Base-by-base conservation (phyloP, 768 basidiomycete genomes). In the Tulasnella sp. region DNA sequence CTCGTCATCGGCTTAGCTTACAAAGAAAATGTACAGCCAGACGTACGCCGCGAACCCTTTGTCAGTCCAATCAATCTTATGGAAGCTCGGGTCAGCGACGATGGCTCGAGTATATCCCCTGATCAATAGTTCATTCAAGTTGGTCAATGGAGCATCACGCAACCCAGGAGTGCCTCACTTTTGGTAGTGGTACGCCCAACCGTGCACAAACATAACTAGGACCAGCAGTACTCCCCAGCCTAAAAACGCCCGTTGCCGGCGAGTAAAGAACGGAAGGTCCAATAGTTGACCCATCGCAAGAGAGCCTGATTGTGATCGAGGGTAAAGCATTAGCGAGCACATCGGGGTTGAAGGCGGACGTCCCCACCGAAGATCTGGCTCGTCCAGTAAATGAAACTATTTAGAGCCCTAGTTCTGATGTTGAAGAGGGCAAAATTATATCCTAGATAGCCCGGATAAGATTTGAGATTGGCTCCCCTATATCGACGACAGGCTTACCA, bases 341-440 rank as follows among this genome's bases (percentile, higher is more conserved):
- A 34, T n/a, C 0, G 64, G 58, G 11, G 24, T n/a, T 28, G 18
- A 44, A 64, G 44, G 22, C 7, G 22, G 14, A 11, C 34, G 2
- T 40, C 69, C 60, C 37, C 40, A 60, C 94, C 94, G 37, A 94
- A 82, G 80, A 95, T 93, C 84, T 96, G 94, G 0, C 93, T 87
- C 5, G 90, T 85, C 94, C 94, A 95, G 86, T 96, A 96, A 22
- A 94, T 87, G 50, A 95, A 86, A 82, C 92, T 92, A 84, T 95
- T 95, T 81, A 96, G 86, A 22, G 92, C 89, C 46, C 94, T 91
- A 0, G 92, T 90, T 12, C 82, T 80, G 48, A 83, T 94, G 83
- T 93, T 92, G 88, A 95, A 95, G 11, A 95, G 85, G 0, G 91
- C 92, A n/a, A 88, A 90, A 83, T 95, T 96, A 85, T 89, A 95